phyloP scores from a whole-genome alignment of 169 alveolate genomes.

The Eimeria necatrix region DNA sequence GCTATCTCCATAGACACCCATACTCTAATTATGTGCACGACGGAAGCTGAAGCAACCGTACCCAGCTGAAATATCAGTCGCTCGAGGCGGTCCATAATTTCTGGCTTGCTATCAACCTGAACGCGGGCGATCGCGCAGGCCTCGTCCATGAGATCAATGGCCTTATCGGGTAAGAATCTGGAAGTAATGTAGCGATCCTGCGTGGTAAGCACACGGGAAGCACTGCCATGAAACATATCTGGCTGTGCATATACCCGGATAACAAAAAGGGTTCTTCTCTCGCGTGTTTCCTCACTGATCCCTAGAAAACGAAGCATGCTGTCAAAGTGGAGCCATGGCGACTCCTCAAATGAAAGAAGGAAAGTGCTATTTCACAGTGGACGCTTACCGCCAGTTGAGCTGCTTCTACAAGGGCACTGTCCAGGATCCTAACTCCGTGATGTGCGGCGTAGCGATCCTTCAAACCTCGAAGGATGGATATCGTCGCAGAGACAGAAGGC shows the following conservation, averaged over 20 bases:
- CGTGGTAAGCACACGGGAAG: background rate
- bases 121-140: slow-evolving; percentile 93
- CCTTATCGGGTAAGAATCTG: slow-evolving; percentile 92
- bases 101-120: slow-evolving; percentile 90
- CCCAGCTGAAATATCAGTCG: slow-evolving; percentile 89
- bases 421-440: slow-evolving; percentile 93
- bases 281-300: too few species aligned
- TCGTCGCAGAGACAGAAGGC: slow-evolving; percentile 94
- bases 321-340: too few species aligned
- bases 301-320: background rate
- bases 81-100: slow-evolving; percentile 90
- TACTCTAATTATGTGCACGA: too few species aligned
- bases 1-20: too few species aligned
- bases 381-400: slow-evolving; percentile 89
- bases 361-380: background rate
- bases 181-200: slow-evolving; percentile 79
- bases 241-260: background rate
- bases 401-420: slow-evolving; percentile 93
- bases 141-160: slow-evolving; percentile 92
- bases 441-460: slow-evolving; percentile 93
- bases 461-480: slow-evolving; percentile 92
- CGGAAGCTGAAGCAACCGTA: background rate
- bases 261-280: background rate
- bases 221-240: background rate
- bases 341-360: background rate